Percentiles rank a stretch among this genome's conserved stretches.
Conservation (phyloP, 495 filamentous ascomycete species). For the Tuber umbilicatum region DNA sequence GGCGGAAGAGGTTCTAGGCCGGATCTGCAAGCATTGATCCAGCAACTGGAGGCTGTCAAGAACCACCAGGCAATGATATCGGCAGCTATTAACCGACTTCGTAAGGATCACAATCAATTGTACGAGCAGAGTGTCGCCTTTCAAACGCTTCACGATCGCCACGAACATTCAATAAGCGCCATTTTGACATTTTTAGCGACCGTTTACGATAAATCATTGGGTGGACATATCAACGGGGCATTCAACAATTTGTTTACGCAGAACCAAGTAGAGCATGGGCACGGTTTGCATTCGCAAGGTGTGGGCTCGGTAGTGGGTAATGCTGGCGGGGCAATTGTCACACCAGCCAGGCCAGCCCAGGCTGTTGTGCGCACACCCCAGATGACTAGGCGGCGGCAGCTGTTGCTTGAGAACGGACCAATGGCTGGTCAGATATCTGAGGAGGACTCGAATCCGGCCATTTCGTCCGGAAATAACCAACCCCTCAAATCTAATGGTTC, state of each 20-base stretch:
- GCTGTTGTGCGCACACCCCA: conserved; percentile 21
- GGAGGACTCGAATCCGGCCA: conserved; percentile 24
- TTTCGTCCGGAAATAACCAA: conserved; percentile 16
- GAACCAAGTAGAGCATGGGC: conserved; percentile 38
- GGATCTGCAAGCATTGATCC: conserved; percentile 68
- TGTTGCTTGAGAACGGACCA: conserved; percentile 39
- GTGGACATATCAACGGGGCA: conserved; percentile 48
- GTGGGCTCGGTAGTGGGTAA: conserved; percentile 28
- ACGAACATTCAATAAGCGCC: conserved; percentile 96
- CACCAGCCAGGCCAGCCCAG: conserved; percentile 21
- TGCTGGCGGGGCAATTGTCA: conserved; percentile 31
- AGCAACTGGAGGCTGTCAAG: conserved; percentile 72
- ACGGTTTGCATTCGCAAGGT: conserved; percentile 36
- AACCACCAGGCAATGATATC: conserved; percentile 79
- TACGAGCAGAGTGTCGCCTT: conserved; percentile 86
- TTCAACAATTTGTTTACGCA: conserved; percentile 41
- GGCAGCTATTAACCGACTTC: conserved; percentile 65
- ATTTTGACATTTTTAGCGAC: conserved; percentile 95
- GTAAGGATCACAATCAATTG: conserved; percentile 77
- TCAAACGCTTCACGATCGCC: conserved; percentile 83
- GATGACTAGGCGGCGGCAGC: conserved; percentile 27
- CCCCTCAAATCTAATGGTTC: conserved; percentile 28
- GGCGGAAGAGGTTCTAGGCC: conserved; percentile 24
- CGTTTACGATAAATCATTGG: conserved; percentile 77
- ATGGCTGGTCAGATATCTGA: conserved; percentile 33